These are phyloP conservation scores for Ogataea methanolica DNA, from an alignment of 805 yeast species.

Conservation along the genomic window DNA sequence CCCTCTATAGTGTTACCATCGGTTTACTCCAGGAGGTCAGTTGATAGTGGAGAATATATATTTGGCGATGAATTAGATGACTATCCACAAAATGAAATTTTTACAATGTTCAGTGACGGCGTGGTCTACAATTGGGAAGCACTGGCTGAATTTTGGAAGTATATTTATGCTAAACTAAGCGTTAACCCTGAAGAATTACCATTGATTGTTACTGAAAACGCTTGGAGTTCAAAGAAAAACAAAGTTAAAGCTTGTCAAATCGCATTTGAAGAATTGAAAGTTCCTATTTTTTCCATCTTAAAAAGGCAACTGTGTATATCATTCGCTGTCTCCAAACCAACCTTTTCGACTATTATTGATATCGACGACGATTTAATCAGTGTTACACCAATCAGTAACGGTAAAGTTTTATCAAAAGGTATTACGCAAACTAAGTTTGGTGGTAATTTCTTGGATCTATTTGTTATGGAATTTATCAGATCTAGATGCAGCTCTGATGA, in stretches of 20 bases:
- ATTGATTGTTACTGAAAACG: slow-evolving; percentile 48
- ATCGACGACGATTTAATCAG: slow-evolving; percentile 66
- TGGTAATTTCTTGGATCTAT: slow-evolving; percentile 77
- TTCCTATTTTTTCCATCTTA: slow-evolving; percentile 72
- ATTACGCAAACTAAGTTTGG: slow-evolving; percentile 67
- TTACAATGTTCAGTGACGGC: slow-evolving; percentile 61
- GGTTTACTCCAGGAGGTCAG: slow-evolving; percentile 40
- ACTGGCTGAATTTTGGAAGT: slow-evolving; percentile 61
- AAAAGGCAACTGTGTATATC: slow-evolving; percentile 75
- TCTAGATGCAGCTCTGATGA: slow-evolving; percentile 27
- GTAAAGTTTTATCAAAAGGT: slow-evolving; percentile 63
- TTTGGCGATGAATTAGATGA: slow-evolving; percentile 40
- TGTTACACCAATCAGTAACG: slow-evolving; percentile 76
- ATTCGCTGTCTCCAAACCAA: slow-evolving; percentile 66
- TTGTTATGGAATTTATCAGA: slow-evolving; percentile 46
- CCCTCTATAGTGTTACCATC: slow-evolving; percentile 59
- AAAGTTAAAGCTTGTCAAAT: slow-evolving; percentile 57
- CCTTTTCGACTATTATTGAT: slow-evolving; percentile 77
- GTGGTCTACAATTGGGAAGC: slow-evolving; percentile 70
- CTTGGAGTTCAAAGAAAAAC: slow-evolving; percentile 64
- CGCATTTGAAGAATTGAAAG: slow-evolving; percentile 69
- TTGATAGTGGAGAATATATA: slow-evolving; percentile 19
- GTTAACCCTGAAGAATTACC: slow-evolving; percentile 59
- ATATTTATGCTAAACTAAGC: slow-evolving; percentile 51
- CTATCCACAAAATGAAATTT: slow-evolving; percentile 43